Conservation (phyloP, 2,329 filamentous ascomycete genomes). For the Apiospora malaysiana region DNA sequence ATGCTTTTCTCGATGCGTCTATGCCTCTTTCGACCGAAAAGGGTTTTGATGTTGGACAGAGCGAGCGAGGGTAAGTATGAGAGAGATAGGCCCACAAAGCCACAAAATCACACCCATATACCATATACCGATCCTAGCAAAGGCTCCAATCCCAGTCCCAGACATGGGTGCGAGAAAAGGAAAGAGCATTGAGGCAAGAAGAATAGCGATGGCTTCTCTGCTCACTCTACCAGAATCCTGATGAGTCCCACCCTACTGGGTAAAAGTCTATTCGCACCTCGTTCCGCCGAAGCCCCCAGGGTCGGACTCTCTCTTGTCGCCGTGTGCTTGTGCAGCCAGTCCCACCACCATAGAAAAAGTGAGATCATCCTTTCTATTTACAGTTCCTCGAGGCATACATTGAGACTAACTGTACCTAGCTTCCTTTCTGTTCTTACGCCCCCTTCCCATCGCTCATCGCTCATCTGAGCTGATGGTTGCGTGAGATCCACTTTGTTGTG, state of each 20-base stretch:
- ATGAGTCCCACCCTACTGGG: conserved; percentile 17
- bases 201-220: background rate
- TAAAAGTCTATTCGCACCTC: conserved; percentile 20
- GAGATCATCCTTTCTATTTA: conserved; percentile 13
- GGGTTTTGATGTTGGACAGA: background rate
- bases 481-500: conserved; percentile 25
- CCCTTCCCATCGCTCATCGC: conserved; percentile 5
- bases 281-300: conserved; percentile 19
- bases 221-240: background rate
- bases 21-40: background rate
- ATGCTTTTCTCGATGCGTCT: background rate
- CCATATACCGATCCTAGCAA: conserved; percentile 8
- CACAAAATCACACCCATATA: background rate
- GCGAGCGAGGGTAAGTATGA: background rate
- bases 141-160: conserved; percentile 17
- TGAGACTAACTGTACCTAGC: conserved; percentile 25
- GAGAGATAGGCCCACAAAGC: background rate
- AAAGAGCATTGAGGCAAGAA: background rate
- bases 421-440: conserved; percentile 13
- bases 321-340: background rate
- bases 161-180: conserved; percentile 13
- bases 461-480: conserved; percentile 10
- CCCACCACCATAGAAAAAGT: conserved; percentile 5
- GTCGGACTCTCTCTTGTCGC: conserved; percentile 24
- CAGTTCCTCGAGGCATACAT: conserved; percentile 10